A percentile compares a stretch with the other conserved stretches of the same genome.
Conservation (phyloP, 768 basidiomycete species). For the Phallus indusiatus region DNA sequence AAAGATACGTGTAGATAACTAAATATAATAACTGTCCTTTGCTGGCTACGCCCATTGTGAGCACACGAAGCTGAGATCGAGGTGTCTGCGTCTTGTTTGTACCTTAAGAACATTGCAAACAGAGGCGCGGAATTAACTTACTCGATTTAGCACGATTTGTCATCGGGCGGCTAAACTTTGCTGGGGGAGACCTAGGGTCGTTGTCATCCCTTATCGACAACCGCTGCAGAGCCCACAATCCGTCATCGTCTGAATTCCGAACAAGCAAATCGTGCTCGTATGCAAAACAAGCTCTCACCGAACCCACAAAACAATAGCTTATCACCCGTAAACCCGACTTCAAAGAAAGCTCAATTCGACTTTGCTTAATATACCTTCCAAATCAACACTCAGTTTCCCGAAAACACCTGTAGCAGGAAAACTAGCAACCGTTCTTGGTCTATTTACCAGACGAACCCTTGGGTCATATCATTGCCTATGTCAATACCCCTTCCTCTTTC, state of each 20-base stretch:
- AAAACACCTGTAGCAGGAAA: background rate
- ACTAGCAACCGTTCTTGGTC: slow-evolving; percentile 27
- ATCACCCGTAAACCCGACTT: background rate
- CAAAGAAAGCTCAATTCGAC: background rate
- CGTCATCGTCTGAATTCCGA: background rate
- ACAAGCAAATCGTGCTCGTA: background rate
- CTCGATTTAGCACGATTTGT: too few relatives aligned
- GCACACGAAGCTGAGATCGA: too few relatives aligned
- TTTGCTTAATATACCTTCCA: background rate
- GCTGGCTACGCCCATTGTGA: too few relatives aligned
- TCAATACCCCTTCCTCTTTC: slow-evolving; percentile 50
- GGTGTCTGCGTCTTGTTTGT: too few relatives aligned
- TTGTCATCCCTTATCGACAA: too few relatives aligned
- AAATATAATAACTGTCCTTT: too few relatives aligned
- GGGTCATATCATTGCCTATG: too few relatives aligned
- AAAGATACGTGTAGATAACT: too few relatives aligned
- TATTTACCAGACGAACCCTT: slow-evolving; percentile 64
- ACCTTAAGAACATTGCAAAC: too few relatives aligned
- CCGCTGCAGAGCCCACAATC: background rate
- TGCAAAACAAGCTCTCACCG: slow-evolving; percentile 9
- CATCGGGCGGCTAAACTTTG: too few relatives aligned
- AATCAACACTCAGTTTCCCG: background rate
- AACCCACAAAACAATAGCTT: slow-evolving; percentile 4
- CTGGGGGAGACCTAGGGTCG: too few relatives aligned
- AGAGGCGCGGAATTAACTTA: too few relatives aligned